Conservation (phyloP, 2,329 filamentous ascomycete genomes). For the Beauveria sp. region DNA sequence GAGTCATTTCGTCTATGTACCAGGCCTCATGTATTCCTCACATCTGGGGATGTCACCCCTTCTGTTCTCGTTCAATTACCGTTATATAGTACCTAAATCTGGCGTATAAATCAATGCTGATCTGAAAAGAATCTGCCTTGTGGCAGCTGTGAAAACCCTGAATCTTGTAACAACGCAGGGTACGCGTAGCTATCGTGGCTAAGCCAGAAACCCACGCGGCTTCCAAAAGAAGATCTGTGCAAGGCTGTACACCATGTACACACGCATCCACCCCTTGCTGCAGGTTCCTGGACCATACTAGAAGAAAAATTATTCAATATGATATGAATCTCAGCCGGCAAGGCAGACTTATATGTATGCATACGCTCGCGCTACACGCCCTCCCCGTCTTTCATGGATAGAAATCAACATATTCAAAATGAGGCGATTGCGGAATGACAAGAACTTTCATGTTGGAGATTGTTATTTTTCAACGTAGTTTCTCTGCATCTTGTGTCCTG, state of each 20-base stretch:
- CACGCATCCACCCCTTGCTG: background rate
- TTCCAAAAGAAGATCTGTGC: background rate
- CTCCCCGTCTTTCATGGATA: background rate
- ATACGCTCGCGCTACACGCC: background rate
- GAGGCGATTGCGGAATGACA: background rate
- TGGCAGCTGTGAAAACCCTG: background rate
- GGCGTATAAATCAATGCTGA: background rate
- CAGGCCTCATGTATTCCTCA: background rate
- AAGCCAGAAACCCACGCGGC: background rate
- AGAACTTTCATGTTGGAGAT: background rate
- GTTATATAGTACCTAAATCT: background rate
- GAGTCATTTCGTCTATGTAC: background rate
- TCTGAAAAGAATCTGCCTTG: background rate
- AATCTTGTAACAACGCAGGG: background rate
- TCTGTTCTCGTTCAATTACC: background rate
- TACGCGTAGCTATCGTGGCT: slow-evolving; percentile 8
- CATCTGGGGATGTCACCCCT: background rate
- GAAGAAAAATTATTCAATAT: background rate
- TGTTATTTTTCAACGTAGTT: background rate
- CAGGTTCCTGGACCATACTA: background rate
- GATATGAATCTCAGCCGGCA: background rate
- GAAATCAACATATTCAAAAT: background rate
- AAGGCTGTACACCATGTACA: background rate
- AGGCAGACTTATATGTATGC: background rate
- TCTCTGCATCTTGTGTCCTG: background rate